Evolutionary conservation across 345 rosid genomes (phyloP).

Genomic region (Acer negundo): DNA sequence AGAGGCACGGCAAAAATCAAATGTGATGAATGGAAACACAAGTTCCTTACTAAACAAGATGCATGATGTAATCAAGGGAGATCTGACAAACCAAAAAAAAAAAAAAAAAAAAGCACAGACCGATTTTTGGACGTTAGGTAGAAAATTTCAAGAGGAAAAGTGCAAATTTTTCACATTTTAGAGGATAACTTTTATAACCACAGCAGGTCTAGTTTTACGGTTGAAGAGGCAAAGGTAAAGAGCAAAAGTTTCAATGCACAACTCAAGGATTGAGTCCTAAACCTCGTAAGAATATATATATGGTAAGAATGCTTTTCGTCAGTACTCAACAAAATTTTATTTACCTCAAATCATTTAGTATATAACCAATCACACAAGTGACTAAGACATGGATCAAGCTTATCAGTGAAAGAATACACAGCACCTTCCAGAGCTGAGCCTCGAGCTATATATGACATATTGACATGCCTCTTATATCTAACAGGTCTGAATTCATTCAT

Average conservation of each 20-base stretch:
- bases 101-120: neutral
- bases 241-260: neutral
- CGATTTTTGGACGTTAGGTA: neutral
- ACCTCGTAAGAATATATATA: neutral
- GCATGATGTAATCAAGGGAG: neutral
- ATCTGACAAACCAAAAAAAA: neutral
- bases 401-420: neutral
- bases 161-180: neutral
- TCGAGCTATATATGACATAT: neutral
- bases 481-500: neutral
- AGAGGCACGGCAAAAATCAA: neutral
- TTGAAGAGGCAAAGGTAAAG: neutral
- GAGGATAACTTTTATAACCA: neutral
- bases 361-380: neutral
- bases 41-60: neutral
- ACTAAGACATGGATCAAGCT: neutral
- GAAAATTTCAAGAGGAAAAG: neutral
- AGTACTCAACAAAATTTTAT: neutral
- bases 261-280: neutral
- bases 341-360: neutral
- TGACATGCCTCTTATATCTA: neutral
- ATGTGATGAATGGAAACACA: neutral
- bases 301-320: neutral
- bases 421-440: neutral
- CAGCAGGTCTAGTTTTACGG: neutral